Conservation (phyloP, 2,329 filamentous ascomycete genomes). For the Ceratocystis cacaofunesta region DNA sequence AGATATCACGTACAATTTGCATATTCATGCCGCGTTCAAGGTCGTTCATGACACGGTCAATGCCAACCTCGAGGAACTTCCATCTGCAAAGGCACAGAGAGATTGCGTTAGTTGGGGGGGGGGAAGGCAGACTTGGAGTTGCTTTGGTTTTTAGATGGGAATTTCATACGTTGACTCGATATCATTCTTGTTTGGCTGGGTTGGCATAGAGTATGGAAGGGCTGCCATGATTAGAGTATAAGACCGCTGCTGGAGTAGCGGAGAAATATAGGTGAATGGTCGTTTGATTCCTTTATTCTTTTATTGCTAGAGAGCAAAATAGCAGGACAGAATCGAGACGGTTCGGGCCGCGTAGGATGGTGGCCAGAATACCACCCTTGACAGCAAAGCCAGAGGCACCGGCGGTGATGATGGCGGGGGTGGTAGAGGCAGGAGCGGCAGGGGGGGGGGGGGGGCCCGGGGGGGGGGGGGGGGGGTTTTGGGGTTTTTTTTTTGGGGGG, state of each 20-base stretch:
- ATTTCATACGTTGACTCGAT: conserved; percentile 34
- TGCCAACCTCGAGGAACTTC: conserved; percentile 75
- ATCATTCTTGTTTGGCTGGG: conserved; percentile 46
- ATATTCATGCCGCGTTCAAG: conserved; percentile 88
- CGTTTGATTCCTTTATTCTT: too few relatives aligned
- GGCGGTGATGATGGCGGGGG: too few relatives aligned
- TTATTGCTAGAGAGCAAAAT: neutral
- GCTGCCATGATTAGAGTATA: conserved; percentile 22
- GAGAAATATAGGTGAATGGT: neutral
- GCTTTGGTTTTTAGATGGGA: neutral
- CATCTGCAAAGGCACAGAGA: conserved; percentile 44
- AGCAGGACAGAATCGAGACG: too few relatives aligned
- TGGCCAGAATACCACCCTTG: too few relatives aligned
- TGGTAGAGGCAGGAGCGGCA: too few relatives aligned
- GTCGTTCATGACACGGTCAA: conserved; percentile 86
- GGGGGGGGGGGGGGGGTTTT: too few relatives aligned
- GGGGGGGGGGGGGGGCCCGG: too few relatives aligned
- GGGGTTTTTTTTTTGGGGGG: neutral
- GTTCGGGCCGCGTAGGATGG: too few relatives aligned
- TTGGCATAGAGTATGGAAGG: conserved; percentile 34
- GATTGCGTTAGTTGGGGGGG: neutral
- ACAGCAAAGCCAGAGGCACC: too few relatives aligned
- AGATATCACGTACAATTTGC: conserved; percentile 46
- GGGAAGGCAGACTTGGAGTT: neutral
- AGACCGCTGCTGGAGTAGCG: neutral